phyloP scores from a whole-genome alignment of 1,139 yeast genomes.

The Blastobotrys serpentis region DNA sequence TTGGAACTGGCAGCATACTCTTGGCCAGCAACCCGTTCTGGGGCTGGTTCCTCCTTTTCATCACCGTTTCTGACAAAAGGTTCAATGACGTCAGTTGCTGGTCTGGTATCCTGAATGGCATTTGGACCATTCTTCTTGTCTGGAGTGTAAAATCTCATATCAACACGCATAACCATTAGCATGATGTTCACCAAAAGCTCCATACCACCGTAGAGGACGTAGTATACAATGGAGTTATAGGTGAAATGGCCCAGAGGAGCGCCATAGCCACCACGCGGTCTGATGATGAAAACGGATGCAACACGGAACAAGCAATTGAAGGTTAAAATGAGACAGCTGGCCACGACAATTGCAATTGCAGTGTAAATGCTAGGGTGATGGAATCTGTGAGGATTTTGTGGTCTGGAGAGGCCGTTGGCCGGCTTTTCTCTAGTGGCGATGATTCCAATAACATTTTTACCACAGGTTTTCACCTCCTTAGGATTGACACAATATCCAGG shows the following conservation, averaged over 20 bases:
- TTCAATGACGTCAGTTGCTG: not conserved
- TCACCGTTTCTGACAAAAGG: not conserved
- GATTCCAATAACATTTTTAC: conserved; percentile 39
- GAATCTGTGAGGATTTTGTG: conserved; percentile 7
- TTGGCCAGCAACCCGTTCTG: not conserved
- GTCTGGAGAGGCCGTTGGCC: conserved; percentile 14
- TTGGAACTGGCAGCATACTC: conserved; percentile 2
- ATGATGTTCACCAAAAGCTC: conserved; percentile 57
- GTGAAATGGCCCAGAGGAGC: conserved; percentile 42
- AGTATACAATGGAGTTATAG: conserved; percentile 58
- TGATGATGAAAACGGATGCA: conserved; percentile 50
- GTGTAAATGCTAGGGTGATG: conserved; percentile 22
- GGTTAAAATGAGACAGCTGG: conserved; percentile 53
- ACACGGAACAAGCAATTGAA: conserved; percentile 58
- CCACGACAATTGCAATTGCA: conserved; percentile 42
- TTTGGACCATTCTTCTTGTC: conserved; percentile 37
- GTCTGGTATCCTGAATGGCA: not conserved
- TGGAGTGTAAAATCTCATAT: conserved; percentile 76
- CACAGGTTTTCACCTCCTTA: conserved; percentile 40
- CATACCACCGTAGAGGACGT: conserved; percentile 63
- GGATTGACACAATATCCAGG: conserved; percentile 42
- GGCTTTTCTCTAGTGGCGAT: conserved; percentile 13
- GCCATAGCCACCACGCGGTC: conserved; percentile 32
- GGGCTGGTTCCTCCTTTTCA: not conserved
- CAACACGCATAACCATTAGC: conserved; percentile 63